Evolutionary conservation across 1,139 yeast genomes (phyloP).

Genomic region (Eremothecium coryli): DNA sequence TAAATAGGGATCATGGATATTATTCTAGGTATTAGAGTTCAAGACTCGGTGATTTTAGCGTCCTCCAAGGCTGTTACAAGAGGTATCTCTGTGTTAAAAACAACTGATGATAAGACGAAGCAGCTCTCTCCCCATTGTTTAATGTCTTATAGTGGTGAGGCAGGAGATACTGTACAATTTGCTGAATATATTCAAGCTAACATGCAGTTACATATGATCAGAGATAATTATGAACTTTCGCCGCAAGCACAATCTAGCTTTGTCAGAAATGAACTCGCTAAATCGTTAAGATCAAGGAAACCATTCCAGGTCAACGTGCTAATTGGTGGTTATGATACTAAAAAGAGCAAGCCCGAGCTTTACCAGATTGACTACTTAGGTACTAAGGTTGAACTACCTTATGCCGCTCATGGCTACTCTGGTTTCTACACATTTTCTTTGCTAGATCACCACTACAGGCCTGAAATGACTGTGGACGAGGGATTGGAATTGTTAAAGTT

Average conservation of each 20-base stretch:
- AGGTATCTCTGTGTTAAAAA: constrained; percentile 84
- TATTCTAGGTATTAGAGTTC: constrained; percentile 73
- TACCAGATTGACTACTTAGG: constrained; percentile 94
- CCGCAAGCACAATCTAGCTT: constrained; percentile 83
- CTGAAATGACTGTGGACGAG: constrained; percentile 66
- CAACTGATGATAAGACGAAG: constrained; percentile 82
- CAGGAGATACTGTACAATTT: constrained; percentile 96
- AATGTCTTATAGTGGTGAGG: constrained; percentile 88
- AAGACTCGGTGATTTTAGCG: constrained; percentile 75
- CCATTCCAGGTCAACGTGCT: constrained; percentile 92
- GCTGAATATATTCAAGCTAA: constrained; percentile 93
- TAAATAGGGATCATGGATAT: constrained; percentile 89
- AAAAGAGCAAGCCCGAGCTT: constrained; percentile 53
- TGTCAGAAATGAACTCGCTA: constrained; percentile 81
- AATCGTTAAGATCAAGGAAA: constrained; percentile 77
- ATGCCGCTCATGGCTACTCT: constrained; percentile 96
- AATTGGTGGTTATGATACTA: constrained; percentile 74
- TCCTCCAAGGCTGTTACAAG: constrained; percentile 91
- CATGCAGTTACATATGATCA: constrained; percentile 75
- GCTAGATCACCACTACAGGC: constrained; percentile 81
- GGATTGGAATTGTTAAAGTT: constrained; percentile 65
- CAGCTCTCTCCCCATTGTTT: constrained; percentile 65
- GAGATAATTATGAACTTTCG: constrained; percentile 74
- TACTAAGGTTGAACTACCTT: constrained; percentile 81
- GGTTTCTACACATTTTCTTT: constrained; percentile 87